phyloP scores from a whole-genome alignment of 495 filamentous ascomycete genomes.

The Coniosporium apollinis region DNA sequence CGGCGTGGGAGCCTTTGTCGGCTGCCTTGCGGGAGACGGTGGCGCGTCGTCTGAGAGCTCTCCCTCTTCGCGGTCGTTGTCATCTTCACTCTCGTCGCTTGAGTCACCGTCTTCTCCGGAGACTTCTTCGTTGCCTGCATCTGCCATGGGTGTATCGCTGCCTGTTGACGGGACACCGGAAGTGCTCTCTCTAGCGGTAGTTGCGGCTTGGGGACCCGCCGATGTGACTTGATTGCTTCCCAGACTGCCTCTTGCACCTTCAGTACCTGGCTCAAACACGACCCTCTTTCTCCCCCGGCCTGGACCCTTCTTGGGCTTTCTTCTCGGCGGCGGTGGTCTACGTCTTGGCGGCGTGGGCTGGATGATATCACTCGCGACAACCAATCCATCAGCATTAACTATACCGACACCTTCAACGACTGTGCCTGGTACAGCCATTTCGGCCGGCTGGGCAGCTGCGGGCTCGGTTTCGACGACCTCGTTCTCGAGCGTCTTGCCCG shows the following conservation, averaged over 20 bases:
- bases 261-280: constrained; percentile 11
- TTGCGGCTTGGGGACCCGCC: too few relatives aligned
- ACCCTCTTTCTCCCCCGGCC: constrained; percentile 25
- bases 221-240: too few relatives aligned
- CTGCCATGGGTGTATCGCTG: too few relatives aligned
- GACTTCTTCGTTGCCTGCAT: not conserved
- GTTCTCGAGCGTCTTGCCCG: constrained; percentile 67
- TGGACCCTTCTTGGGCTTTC: constrained; percentile 21
- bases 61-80: not conserved
- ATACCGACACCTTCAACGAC: constrained; percentile 45
- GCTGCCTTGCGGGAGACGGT: constrained; percentile 3
- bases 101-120: not conserved
- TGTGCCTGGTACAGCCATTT: constrained; percentile 36
- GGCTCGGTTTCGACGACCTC: constrained; percentile 50
- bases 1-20: too few relatives aligned
- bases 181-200: too few relatives aligned
- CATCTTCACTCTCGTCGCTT: not conserved
- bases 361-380: constrained; percentile 34
- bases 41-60: not conserved
- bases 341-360: constrained; percentile 33
- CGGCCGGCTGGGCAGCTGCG: constrained; percentile 16
- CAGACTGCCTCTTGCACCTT: too few relatives aligned
- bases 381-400: constrained; percentile 43
- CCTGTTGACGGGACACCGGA: too few relatives aligned
- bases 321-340: constrained; percentile 48